Conservation (phyloP, 2,329 filamentous ascomycete species). For the Beauveria varroae region DNA sequence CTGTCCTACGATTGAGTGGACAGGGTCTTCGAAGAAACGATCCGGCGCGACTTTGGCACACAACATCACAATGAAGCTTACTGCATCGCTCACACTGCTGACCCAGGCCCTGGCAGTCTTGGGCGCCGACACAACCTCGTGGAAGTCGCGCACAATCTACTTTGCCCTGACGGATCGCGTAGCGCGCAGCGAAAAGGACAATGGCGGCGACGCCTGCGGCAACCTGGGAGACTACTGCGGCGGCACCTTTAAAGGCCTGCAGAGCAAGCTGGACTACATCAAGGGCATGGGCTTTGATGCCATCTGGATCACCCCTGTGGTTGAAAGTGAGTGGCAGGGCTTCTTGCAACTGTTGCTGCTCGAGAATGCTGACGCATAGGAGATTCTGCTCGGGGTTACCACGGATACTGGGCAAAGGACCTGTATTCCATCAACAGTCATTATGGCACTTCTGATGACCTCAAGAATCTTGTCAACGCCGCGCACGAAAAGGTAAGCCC, state of each 20-base stretch:
- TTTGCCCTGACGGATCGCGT: slow-evolving; percentile 51
- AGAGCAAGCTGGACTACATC: slow-evolving; percentile 55
- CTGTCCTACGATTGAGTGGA: not conserved
- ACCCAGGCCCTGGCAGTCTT: slow-evolving; percentile 13
- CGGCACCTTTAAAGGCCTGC: slow-evolving; percentile 52
- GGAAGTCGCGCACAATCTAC: slow-evolving; percentile 50
- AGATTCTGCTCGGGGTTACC: slow-evolving; percentile 39
- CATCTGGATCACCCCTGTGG: slow-evolving; percentile 52
- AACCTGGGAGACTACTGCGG: slow-evolving; percentile 47
- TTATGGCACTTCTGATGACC: slow-evolving; percentile 51
- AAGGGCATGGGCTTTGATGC: slow-evolving; percentile 53
- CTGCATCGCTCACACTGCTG: slow-evolving; percentile 5
- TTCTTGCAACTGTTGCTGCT: not conserved
- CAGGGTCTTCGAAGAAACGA: not conserved
- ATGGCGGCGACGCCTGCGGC: slow-evolving; percentile 34
- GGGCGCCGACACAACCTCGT: slow-evolving; percentile 31
- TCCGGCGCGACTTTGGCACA: not conserved
- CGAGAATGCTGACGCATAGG: not conserved
- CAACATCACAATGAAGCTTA: slow-evolving; percentile 10
- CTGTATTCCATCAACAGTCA: slow-evolving; percentile 47
- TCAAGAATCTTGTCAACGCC: slow-evolving; percentile 47
- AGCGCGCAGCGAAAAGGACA: slow-evolving; percentile 36
- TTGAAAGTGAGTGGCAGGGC: slow-evolving; percentile 28
- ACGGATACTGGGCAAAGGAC: slow-evolving; percentile 48
- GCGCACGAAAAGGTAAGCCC: slow-evolving; percentile 46